Conservation (phyloP, 176 grass and related monocot species). For the Dendrocalamus sinicus region DNA sequence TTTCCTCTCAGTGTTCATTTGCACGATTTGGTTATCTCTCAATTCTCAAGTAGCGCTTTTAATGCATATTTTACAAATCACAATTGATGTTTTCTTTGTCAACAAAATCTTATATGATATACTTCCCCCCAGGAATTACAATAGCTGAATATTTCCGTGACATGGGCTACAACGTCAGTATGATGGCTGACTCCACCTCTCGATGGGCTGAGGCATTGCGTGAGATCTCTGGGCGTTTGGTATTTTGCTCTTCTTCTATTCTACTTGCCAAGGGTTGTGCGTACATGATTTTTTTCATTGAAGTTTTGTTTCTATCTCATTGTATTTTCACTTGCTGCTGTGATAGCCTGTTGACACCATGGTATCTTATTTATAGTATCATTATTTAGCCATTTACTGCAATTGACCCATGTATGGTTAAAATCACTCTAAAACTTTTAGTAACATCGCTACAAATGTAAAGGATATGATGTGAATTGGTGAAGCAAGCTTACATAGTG, state of each 20-base stretch:
- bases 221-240: slow-evolving; percentile 73
- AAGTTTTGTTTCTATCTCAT: not conserved
- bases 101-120: slow-evolving; percentile 33
- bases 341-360: not conserved
- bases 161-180: slow-evolving; percentile 97
- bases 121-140: slow-evolving; percentile 62
- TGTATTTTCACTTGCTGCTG: not conserved
- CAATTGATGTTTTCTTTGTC: not conserved
- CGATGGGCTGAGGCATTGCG: slow-evolving; percentile 85
- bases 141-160: slow-evolving; percentile 94
- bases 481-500: not conserved
- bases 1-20: not conserved
- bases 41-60: not conserved
- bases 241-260: slow-evolving; percentile 27
- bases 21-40: not conserved
- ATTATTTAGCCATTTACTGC: not conserved
- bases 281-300: not conserved
- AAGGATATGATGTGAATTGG: not conserved
- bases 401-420: not conserved
- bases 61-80: not conserved
- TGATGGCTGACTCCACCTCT: slow-evolving; percentile 98
- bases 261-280: not conserved
- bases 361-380: not conserved
- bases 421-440: not conserved
- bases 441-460: not conserved